Base-by-base conservation (phyloP, 2,329 filamentous ascomycete species). In the Penicillium palitans region DNA sequence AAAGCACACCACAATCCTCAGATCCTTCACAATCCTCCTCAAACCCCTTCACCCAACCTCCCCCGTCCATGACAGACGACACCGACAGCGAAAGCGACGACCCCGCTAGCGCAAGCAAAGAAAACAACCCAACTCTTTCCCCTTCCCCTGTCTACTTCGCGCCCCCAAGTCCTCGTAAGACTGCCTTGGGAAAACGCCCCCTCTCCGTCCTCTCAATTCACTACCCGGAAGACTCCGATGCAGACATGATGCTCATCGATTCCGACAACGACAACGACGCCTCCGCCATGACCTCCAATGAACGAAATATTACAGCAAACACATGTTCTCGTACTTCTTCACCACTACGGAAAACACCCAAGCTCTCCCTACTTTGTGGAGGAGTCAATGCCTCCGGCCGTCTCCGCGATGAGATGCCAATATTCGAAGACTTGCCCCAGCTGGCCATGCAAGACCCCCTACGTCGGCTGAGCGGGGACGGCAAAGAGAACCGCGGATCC, bases 51-150 rank as follows among this genome's bases (percentile, higher is more conserved):
- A 7, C 21, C 15, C 50, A 58, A 9, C 17, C 42, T 35, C 25
- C 57, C 33, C 42, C 57, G 51, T 6, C 58, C 15, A 54, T 45
- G 21, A 29, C 48, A 40, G 60, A 66, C 19, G 58, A 63, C 1
- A 37, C 35, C 25, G 63, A 68, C 48, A 59, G 62, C 52, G 60
- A 68, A 60, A 57, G 58, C 35, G 55, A 71, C 52, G 55, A 70
- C 55, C 64, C 59, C 3, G 59, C 66, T 8, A 73, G 72, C 45
- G 72, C 71, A 49, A 76, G 74, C 55, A 82, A 83, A 70, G 81
- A 83, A 68, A 83, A 83, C 59, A 75, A 81, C 58, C 74, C 76
- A 9, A 74, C 74, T 2, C 66, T 76, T 21, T 79, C 78, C 7
- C 72, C 72, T 3, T 68, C 70, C 3, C 75, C 76, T 2, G 67